These are phyloP conservation scores for Gossypium davidsonii DNA, from an alignment of 441 rosid species.

Conservation along the genomic window DNA sequence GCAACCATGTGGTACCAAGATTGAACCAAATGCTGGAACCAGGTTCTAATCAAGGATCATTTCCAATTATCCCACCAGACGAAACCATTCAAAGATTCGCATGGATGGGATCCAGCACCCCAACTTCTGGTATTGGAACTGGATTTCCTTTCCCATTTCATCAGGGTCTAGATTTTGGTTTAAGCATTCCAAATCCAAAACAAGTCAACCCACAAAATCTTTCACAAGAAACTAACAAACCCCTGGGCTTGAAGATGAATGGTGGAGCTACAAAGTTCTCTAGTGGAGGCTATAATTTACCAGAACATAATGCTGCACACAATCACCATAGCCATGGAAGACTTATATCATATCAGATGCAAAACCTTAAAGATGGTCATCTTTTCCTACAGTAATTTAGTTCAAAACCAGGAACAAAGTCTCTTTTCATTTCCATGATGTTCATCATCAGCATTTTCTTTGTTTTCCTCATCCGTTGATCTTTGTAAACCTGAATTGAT, in stretches of 20 bases:
- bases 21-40: conserved; percentile 25
- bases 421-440: background rate
- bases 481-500: background rate
- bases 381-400: conserved; percentile 22
- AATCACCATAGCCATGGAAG: conserved; percentile 20
- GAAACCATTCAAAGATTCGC: conserved; percentile 29
- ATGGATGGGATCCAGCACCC: conserved; percentile 16
- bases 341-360: conserved; percentile 16
- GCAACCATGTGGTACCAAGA: conserved; percentile 30
- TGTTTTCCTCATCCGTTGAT: background rate
- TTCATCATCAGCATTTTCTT: background rate
- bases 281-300: conserved; percentile 24
- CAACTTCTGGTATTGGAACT: conserved; percentile 22
- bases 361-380: conserved; percentile 20
- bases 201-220: background rate
- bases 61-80: conserved; percentile 28
- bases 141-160: conserved; percentile 31
- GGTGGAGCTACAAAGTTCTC: background rate
- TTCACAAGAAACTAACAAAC: conserved; percentile 9
- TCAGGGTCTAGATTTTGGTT: conserved; percentile 25
- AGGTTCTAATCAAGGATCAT: conserved; percentile 29
- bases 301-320: conserved; percentile 31
- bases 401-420: conserved; percentile 2
- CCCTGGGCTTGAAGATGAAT: conserved; percentile 4
- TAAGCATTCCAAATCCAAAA: conserved; percentile 26